Evolutionary conservation across 129 eudicot genomes (phyloP).

Genomic region (Lactuca saligna): DNA sequence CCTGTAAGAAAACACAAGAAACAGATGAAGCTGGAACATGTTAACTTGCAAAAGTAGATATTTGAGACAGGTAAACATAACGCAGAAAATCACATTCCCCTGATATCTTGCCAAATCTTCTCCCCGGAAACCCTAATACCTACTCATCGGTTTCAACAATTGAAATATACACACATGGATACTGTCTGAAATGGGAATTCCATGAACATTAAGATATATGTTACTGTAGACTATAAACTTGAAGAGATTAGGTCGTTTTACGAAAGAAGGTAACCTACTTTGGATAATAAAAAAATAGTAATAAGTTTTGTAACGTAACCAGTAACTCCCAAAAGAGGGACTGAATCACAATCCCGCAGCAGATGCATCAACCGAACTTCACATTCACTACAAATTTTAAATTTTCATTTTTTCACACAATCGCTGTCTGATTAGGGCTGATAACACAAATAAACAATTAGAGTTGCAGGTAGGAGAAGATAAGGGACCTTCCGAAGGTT

Average conservation of each 20-base stretch:
- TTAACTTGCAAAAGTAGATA: not conserved
- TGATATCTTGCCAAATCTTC: not conserved
- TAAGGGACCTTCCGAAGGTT: constrained; percentile 76
- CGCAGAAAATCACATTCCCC: not conserved
- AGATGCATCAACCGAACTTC: not conserved
- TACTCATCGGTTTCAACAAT: constrained; percentile 1
- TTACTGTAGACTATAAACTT: not conserved
- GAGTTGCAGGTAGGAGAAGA: not conserved
- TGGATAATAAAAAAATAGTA: not conserved
- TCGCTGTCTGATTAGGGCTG: not conserved
- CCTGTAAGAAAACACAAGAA: constrained; percentile 40
- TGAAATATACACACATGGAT: not conserved
- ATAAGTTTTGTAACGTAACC: constrained; percentile 4
- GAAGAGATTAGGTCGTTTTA: constrained; percentile 1
- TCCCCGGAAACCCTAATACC: not conserved
- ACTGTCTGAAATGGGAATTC: no score
- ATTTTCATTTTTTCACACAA: not conserved
- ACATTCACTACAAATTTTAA: not conserved
- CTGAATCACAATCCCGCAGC: not conserved
- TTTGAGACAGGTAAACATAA: not conserved
- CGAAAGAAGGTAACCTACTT: not conserved
- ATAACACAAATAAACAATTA: not conserved
- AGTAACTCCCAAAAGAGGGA: not conserved
- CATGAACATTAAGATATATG: not conserved
- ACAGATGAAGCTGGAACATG: not conserved